phyloP scores from a whole-genome alignment of 83 land plant species.

The Thuja plicata region DNA sequence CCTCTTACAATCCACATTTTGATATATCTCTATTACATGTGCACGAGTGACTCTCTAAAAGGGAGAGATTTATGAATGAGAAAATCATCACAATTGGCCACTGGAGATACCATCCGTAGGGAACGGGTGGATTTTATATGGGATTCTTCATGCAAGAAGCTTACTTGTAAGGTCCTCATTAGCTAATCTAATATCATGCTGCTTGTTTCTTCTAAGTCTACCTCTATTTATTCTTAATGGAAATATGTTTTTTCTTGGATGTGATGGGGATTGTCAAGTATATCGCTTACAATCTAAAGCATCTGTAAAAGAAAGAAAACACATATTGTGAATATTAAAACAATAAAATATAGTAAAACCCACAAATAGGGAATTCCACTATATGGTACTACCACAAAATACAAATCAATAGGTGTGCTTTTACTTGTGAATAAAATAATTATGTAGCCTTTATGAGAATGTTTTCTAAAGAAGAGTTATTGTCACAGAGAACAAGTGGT shows the following conservation, averaged over 20 bases:
- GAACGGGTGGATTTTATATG: neutral
- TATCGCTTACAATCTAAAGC: neutral
- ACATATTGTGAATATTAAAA: neutral
- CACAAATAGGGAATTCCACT: neutral
- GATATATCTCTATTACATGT: neutral
- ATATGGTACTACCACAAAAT: neutral
- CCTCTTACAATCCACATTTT: neutral
- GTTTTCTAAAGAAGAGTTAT: neutral
- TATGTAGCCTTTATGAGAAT: neutral
- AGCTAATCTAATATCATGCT: neutral
- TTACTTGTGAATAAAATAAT: neutral
- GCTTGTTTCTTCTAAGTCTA: neutral
- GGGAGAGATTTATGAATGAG: neutral
- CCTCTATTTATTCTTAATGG: neutral
- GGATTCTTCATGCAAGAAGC: neutral
- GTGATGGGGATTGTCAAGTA: neutral
- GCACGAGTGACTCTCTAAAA: neutral
- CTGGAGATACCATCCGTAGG: neutral
- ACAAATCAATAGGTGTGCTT: neutral
- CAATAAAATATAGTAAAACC: neutral
- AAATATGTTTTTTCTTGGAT: neutral
- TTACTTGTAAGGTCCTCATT: neutral
- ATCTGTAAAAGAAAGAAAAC: neutral
- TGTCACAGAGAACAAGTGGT: neutral
- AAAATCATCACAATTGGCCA: neutral